Base-by-base conservation (phyloP, 2,329 filamentous ascomycete species). In the Talaromyces verruculosus region DNA sequence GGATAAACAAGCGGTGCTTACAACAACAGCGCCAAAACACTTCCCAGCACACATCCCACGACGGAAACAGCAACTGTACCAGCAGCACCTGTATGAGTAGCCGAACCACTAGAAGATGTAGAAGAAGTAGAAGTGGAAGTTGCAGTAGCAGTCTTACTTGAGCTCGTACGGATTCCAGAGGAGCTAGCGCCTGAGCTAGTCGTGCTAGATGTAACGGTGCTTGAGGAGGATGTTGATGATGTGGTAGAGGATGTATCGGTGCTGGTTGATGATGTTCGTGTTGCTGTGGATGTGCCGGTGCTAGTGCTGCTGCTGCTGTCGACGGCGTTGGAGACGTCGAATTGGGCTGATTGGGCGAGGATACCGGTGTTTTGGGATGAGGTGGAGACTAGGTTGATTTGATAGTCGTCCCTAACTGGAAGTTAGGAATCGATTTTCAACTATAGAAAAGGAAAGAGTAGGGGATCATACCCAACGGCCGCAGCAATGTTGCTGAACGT, bases 331-430 rank as follows among this genome's bases (percentile, higher is more conserved):
- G 60, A 43, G 65, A 76, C 74, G 59, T 69, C 71, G 69, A 77
- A 77, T 59, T 76, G 72, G 39, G 73, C 69, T 19, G 77, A 79
- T 72, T 82, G 80, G 30, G 79, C 78, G 37, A 82, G 71, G 67
- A 82, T 81, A 43, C 79, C 80, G 41, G 63, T 73, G 69, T 78
- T 78, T 33, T 68, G 66, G 17, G 65, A 63, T 2, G 66, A 64
- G 65, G 74, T 74, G 60, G 78, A 76, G 64, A 78, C 61, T 65
- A 80, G 72, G 71, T 82, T 80, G 75, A 82, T 73, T 66, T 79
- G 79, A 71, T 80, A 82, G 59, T 74, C 77, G 19, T 69, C 58
- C 58, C 77, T 77, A 5, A 47, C 58, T 60, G 33, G 55, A 55
- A 8, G 45, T 61, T 49, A 22, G 22, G 22, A 22, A 22, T 22